Conservation (phyloP, 495 filamentous ascomycete genomes). For the Evansstolkia leycettana region DNA sequence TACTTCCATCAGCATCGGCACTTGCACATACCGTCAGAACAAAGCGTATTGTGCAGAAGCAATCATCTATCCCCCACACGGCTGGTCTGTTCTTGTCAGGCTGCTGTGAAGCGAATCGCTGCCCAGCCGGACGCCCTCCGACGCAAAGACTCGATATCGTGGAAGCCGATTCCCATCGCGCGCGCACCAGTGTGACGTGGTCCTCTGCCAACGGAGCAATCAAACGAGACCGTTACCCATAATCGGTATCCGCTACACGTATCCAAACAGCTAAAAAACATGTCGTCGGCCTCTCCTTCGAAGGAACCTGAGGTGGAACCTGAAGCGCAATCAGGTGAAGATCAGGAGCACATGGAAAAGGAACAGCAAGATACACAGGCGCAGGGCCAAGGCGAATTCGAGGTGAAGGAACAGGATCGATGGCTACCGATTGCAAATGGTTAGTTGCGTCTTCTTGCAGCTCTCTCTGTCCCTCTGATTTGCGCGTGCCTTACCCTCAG, state of each 20-base stretch:
- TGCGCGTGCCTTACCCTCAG: conserved; percentile 41
- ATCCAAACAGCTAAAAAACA: conserved; percentile 48
- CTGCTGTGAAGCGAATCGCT: conserved; percentile 33
- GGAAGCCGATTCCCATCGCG: conserved; percentile 16
- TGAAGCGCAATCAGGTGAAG: conserved; percentile 86
- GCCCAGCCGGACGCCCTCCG: conserved; percentile 27
- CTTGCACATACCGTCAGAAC: not conserved
- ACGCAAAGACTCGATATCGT: conserved; percentile 17
- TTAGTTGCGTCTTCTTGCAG: conserved; percentile 56
- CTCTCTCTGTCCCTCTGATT: conserved; percentile 39
- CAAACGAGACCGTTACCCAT: conserved; percentile 12
- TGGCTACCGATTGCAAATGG: conserved; percentile 99
- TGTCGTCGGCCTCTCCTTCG: conserved; percentile 85
- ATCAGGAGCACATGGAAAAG: conserved; percentile 62
- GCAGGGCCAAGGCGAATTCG: conserved; percentile 71
- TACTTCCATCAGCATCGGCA: too few species aligned
- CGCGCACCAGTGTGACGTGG: conserved; percentile 35
- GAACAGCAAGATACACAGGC: conserved; percentile 50
- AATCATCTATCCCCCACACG: conserved; percentile 19
- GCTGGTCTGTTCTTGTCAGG: conserved; percentile 20
- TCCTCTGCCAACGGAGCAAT: conserved; percentile 31
- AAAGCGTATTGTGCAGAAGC: not conserved
- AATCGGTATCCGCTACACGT: not conserved
- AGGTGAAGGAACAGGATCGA: conserved; percentile 99
- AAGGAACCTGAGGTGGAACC: conserved; percentile 83